Evolutionary conservation across 1,139 yeast genomes (phyloP).

Genomic region (Hyphopichia burtonii): DNA sequence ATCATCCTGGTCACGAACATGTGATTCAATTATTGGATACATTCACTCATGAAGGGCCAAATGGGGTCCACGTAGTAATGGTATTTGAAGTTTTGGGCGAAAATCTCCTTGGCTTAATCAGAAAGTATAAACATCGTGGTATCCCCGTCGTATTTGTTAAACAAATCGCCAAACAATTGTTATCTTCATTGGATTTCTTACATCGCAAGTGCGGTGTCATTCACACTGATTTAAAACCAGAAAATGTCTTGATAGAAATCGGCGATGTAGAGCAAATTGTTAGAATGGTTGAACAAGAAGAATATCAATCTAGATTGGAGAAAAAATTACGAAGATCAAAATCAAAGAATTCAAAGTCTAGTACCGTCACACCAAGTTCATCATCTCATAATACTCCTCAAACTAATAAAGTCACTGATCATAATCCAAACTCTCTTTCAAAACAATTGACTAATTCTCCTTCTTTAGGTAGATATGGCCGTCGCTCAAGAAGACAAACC

Average conservation of each 20-base stretch:
- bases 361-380: slow-evolving; percentile 2
- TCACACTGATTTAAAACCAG: slow-evolving; percentile 90
- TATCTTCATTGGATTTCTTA: slow-evolving; percentile 74
- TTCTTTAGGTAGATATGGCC: slow-evolving; percentile 44
- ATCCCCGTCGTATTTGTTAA: slow-evolving; percentile 73
- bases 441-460: slow-evolving; percentile 26
- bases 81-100: slow-evolving; percentile 89
- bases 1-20: slow-evolving; percentile 69
- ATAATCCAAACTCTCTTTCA: slow-evolving; percentile 6
- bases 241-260: slow-evolving; percentile 78
- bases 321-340: slow-evolving; percentile 33
- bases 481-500: slow-evolving; percentile 70
- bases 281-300: slow-evolving; percentile 53
- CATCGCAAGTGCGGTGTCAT: slow-evolving; percentile 88
- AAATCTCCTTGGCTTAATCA: slow-evolving; percentile 67
- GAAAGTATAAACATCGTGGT: slow-evolving; percentile 69
- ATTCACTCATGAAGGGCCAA: slow-evolving; percentile 68
- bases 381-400: slow-evolving; percentile 13
- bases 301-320: slow-evolving; percentile 44
- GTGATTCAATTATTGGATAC: slow-evolving; percentile 66
- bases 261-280: slow-evolving; percentile 75
- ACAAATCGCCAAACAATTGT: slow-evolving; percentile 76
- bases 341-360: slow-evolving; percentile 13
- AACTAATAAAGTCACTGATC: not conserved
- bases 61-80: slow-evolving; percentile 80